Conservation (phyloP, 2,329 filamentous ascomycete species). For the Rhinocladiella similis region DNA sequence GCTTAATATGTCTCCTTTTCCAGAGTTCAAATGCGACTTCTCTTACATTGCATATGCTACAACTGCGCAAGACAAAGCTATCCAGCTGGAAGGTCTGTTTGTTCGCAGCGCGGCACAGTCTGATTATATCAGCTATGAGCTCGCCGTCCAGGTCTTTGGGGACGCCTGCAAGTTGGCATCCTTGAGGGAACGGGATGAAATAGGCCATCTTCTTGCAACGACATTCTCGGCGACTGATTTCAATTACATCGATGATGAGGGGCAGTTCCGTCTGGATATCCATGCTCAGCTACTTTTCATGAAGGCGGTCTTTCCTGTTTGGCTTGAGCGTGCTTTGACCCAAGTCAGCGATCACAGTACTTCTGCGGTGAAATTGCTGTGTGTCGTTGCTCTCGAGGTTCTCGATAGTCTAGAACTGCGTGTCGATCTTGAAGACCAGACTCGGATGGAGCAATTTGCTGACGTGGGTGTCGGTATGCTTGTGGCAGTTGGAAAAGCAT, state of each 20-base stretch:
- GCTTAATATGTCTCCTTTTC: conserved; percentile 16
- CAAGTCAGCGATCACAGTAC: background rate
- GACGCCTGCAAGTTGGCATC: conserved; percentile 10
- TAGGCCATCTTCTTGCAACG: conserved; percentile 3
- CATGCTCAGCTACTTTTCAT: conserved; percentile 19
- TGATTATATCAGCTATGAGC: background rate
- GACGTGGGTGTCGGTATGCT: conserved; percentile 5
- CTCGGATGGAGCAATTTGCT: conserved; percentile 18
- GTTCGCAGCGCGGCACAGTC: background rate
- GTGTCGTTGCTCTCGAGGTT: conserved; percentile 1
- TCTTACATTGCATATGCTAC: conserved; percentile 9
- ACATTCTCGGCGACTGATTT: conserved; percentile 11
- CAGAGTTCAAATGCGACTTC: conserved; percentile 11
- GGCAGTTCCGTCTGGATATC: conserved; percentile 15
- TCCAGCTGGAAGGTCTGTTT: conserved; percentile 16
- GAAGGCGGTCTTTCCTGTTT: conserved; percentile 21
- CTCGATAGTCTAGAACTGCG: conserved; percentile 13
- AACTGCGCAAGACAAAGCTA: conserved; percentile 4
- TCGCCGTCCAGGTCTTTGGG: conserved; percentile 8
- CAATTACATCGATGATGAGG: conserved; percentile 17
- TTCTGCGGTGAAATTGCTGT: conserved; percentile 6
- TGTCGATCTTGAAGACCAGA: conserved; percentile 16
- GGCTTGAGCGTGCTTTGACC: conserved; percentile 12
- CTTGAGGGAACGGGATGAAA: background rate
- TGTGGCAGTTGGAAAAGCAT: conserved; percentile 9